phyloP scores from a whole-genome alignment of 306 rosid species.

The Neltuma alba region DNA sequence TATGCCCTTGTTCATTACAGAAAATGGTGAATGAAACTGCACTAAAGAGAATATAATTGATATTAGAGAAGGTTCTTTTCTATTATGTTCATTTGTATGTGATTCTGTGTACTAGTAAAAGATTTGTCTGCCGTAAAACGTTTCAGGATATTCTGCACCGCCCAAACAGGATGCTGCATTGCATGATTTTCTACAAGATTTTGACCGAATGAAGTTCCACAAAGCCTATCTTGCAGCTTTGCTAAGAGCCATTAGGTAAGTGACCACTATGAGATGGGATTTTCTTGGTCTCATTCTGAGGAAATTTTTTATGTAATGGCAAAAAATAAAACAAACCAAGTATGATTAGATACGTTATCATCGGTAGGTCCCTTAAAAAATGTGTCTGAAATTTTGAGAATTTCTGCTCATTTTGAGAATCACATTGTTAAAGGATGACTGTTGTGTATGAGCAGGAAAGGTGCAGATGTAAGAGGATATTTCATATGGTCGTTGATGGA shows the following conservation, averaged over 20 bases:
- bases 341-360: background rate
- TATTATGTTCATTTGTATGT: background rate
- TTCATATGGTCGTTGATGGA: conserved; percentile 69
- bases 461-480: conserved; percentile 78
- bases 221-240: conserved; percentile 58
- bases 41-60: background rate
- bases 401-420: background rate
- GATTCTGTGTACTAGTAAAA: background rate
- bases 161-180: background rate
- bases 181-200: conserved; percentile 48
- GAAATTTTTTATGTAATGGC: background rate
- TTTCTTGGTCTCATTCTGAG: background rate
- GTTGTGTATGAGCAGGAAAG: conserved; percentile 44
- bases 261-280: background rate
- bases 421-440: conserved; percentile 5
- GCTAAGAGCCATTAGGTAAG: conserved; percentile 60
- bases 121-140: background rate
- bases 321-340: background rate
- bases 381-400: background rate
- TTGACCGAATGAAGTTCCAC: conserved; percentile 53
- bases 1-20: conserved; percentile 62
- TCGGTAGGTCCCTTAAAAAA: background rate
- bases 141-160: conserved; percentile 51
- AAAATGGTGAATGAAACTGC: conserved; percentile 57
- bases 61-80: background rate